Conservation (phyloP, 495 filamentous ascomycete species). For the Talaromyces trachyspermus region DNA sequence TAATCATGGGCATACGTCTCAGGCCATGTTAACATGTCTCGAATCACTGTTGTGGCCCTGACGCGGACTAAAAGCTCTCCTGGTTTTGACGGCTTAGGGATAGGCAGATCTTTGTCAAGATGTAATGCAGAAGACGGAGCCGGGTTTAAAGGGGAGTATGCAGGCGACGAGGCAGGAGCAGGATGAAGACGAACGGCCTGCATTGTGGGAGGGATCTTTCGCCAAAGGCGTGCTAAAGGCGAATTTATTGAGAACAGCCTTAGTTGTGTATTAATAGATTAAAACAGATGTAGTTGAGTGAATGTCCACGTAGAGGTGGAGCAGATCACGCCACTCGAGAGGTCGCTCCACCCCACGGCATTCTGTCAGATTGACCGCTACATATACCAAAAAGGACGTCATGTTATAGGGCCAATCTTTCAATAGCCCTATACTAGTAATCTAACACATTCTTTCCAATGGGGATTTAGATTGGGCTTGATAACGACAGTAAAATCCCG, state of each 20-base stretch:
- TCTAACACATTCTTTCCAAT: no score
- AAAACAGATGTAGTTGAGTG: not conserved
- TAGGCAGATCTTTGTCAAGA: constrained; percentile 22
- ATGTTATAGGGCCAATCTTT: no score
- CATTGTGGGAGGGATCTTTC: constrained; percentile 15
- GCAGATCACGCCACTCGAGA: no score
- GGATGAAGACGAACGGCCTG: constrained; percentile 33
- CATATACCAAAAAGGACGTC: no score
- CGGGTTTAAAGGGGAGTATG: constrained; percentile 27
- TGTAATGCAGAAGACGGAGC: constrained; percentile 24
- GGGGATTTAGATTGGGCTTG: no score
- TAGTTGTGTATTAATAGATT: not conserved
- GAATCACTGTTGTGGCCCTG: constrained; percentile 24
- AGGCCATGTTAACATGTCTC: constrained; percentile 28
- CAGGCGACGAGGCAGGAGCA: constrained; percentile 7
- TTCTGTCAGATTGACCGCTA: no score
- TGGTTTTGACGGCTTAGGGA: constrained; percentile 14
- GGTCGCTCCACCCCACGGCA: no score
- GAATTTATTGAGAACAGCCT: not conserved
- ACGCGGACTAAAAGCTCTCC: constrained; percentile 22
- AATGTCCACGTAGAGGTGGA: not conserved
- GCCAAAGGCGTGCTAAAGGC: not conserved
- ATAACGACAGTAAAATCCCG: no score
- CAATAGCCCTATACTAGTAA: no score
- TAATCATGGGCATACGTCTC: constrained; percentile 22